A percentile compares a stretch with the other conserved stretches of the same genome.
Conservation (phyloP, 257 asterid genomes). For the Solanum tarijense region DNA sequence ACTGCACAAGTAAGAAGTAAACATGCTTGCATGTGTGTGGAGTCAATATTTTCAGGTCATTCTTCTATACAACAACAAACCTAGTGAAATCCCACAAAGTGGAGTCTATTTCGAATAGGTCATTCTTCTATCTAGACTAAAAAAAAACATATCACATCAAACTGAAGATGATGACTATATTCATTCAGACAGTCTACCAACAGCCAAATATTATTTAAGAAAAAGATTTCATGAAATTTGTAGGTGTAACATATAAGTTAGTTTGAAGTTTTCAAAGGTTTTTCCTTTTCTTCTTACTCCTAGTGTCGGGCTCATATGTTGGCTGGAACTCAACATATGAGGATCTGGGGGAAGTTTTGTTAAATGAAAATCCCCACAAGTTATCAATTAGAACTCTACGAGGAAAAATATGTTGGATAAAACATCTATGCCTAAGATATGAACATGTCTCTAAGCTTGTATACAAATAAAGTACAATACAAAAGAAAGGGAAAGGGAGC, state of each 20-base stretch:
- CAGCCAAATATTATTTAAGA: neutral
- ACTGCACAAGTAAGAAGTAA: neutral
- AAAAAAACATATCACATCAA: too few species aligned
- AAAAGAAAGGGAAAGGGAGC: too few species aligned
- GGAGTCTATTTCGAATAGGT: neutral
- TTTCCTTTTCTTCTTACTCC: neutral
- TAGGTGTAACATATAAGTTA: neutral
- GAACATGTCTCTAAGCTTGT: neutral
- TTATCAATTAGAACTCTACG: neutral
- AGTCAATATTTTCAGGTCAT: neutral
- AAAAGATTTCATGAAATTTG: neutral
- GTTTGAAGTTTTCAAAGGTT: neutral
- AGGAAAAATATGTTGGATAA: neutral
- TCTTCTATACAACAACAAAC: too few species aligned
- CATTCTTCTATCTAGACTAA: too few species aligned
- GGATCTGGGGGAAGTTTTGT: neutral
- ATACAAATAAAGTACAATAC: constrained; percentile 10
- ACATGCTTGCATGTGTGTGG: too few species aligned
- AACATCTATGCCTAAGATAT: neutral
- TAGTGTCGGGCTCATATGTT: neutral
- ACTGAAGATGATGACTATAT: too few species aligned
- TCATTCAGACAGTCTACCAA: too few species aligned
- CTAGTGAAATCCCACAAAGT: neutral
- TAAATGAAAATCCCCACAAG: neutral
- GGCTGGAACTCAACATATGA: neutral